A percentile compares a stretch with the other conserved stretches of the same genome.
Conservation (phyloP, 495 filamentous ascomycete species). For the Podospora tetraspora region DNA sequence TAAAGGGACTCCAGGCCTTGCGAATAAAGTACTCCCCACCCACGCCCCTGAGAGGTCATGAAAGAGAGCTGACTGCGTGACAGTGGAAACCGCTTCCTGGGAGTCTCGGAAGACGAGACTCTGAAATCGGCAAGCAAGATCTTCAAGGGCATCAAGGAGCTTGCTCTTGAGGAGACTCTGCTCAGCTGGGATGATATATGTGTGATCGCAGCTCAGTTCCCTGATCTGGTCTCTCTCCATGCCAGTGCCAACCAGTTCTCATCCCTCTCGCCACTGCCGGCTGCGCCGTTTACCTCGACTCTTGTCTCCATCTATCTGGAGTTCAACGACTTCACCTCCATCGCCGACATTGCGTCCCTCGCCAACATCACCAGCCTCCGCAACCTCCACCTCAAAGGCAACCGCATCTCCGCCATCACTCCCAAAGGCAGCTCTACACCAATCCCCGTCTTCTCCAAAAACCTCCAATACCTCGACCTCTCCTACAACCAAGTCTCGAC, state of each 20-base stretch:
- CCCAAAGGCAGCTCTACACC: slow-evolving; percentile 12
- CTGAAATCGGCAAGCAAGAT: slow-evolving; percentile 30
- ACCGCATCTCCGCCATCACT: slow-evolving; percentile 40
- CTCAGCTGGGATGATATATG: slow-evolving; percentile 67
- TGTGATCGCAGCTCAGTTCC: slow-evolving; percentile 48
- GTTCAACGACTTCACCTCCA: slow-evolving; percentile 61
- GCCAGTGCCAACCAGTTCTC: slow-evolving; percentile 46
- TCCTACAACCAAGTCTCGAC: slow-evolving; percentile 69
- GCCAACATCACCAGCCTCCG: slow-evolving; percentile 54
- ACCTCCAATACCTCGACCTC: slow-evolving; percentile 65
- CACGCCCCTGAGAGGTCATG: slow-evolving; percentile 37
- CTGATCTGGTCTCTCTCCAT: slow-evolving; percentile 52
- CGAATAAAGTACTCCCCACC: slow-evolving; percentile 54
- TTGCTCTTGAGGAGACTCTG: slow-evolving; percentile 69
- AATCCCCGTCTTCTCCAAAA: slow-evolving; percentile 26
- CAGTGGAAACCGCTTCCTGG: slow-evolving; percentile 73
- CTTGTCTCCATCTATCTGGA: slow-evolving; percentile 63
- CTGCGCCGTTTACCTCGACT: slow-evolving; percentile 43
- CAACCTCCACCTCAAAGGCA: slow-evolving; percentile 55
- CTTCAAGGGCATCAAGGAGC: slow-evolving; percentile 56
- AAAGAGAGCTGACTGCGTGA: slow-evolving; percentile 41
- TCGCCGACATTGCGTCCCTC: slow-evolving; percentile 55
- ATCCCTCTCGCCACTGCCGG: slow-evolving; percentile 35
- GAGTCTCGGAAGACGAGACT: slow-evolving; percentile 30
- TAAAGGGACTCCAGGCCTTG: slow-evolving; percentile 58